Conservation (phyloP, 768 basidiomycete species). For the Hericium erinaceus region DNA sequence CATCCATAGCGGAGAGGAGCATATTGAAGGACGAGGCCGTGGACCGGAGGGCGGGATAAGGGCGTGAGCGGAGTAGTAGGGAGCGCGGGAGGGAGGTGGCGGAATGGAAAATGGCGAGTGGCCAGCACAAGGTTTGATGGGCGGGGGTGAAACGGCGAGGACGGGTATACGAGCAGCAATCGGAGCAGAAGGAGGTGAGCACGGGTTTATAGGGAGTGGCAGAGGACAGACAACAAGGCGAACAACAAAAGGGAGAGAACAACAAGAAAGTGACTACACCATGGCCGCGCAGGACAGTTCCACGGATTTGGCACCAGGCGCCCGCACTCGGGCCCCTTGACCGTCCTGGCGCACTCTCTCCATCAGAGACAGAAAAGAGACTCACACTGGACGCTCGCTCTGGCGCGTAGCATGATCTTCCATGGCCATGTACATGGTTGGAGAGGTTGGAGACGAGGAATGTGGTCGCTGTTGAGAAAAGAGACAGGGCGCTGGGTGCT, state of each 20-base stretch:
- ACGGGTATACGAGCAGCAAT: background rate
- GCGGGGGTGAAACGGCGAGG: background rate
- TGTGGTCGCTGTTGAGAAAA: background rate
- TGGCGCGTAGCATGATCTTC: background rate
- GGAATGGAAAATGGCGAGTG: constrained; percentile 1
- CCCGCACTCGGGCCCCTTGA: background rate
- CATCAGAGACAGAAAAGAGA: background rate
- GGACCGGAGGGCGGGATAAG: constrained; percentile 10
- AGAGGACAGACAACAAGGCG: constrained; percentile 3
- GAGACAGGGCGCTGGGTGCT: background rate
- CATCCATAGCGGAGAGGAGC: constrained; percentile 11
- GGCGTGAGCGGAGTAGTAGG: constrained; percentile 5
- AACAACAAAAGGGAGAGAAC: constrained; percentile 10
- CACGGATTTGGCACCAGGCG: background rate
- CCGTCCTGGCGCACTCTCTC: background rate
- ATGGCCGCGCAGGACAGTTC: background rate
- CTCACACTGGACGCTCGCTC: background rate
- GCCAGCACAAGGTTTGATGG: background rate
- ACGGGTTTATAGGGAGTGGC: background rate
- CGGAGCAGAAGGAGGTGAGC: background rate
- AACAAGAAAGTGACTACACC: background rate
- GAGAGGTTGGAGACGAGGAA: background rate
- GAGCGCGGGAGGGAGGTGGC: constrained; percentile 12
- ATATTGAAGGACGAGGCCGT: constrained; percentile 2
- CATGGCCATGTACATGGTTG: background rate